phyloP scores from a whole-genome alignment of 495 filamentous ascomycete species.

The Trypethelium eluteriae region DNA sequence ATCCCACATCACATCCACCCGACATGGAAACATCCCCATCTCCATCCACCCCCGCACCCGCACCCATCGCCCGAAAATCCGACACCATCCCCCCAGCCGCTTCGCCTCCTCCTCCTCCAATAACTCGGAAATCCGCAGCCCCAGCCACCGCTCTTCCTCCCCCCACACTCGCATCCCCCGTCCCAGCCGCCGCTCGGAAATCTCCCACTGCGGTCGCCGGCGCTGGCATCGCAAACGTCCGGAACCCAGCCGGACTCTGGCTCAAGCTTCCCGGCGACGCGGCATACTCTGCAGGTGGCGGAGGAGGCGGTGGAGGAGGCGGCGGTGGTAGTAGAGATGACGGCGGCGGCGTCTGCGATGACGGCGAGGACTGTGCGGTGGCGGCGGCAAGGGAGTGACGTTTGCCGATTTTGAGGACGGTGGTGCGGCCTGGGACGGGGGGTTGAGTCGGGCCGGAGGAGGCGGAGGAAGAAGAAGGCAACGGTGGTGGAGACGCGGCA shows the following conservation, averaged over 20 bases:
- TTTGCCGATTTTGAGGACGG: slow-evolving; percentile 10
- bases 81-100: neutral
- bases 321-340: neutral
- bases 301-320: neutral
- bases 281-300: neutral
- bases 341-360: neutral
- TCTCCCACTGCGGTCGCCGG: neutral
- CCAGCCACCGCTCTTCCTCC: neutral
- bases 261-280: too few species aligned
- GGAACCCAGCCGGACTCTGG: neutral
- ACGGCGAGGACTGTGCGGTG: slow-evolving; percentile 6
- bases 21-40: neutral
- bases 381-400: neutral
- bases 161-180: too few species aligned
- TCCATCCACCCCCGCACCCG: neutral
- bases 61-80: slow-evolving; percentile 13
- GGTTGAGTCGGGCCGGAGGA: neutral
- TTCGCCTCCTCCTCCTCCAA: neutral
- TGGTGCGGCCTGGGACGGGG: slow-evolving; percentile 11
- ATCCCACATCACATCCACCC: neutral
- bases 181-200: neutral
- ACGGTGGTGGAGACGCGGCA: too few species aligned
- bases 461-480: neutral
- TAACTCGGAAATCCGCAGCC: neutral
- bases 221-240: neutral